Base-by-base conservation (phyloP, 1,284 basidiomycete genomes). In the Heterobasidion annosum region DNA sequence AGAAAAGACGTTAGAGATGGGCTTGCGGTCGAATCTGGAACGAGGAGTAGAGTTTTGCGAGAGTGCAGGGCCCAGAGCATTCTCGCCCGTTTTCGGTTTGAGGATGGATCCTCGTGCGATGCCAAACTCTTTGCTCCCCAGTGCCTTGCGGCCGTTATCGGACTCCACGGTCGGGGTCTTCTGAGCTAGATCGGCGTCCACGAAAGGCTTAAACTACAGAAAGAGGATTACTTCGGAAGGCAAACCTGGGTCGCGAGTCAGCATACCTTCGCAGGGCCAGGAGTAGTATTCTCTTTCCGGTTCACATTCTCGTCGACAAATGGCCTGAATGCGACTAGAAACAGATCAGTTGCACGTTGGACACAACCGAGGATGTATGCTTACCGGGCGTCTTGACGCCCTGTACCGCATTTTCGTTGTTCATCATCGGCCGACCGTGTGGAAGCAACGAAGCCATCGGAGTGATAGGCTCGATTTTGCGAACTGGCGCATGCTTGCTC, bases 401-500 rank as follows among this genome's bases (percentile, higher is more conserved):
- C 6, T 50, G 68, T 35, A 71, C 70, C 57, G 72, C 64, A 54
- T 68, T 64, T 67, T 73, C 70, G 46, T 70, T 54, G 6, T 52
- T 42, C 48, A 43, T 42, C 48, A 43, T 43, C 44, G 48, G 45
- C 8, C 62, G 61, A 13, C 56, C 52, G 42, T 61, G 62, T 3
- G 58, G 57, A 8, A 59, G 56, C n/a, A 65, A 70, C 69, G 47
- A 19, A 47, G 45, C 65, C 59, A 63, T 66, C 48, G 71, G 64
- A 53, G 67, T 66, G 6, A 78, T 64, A 1, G 72, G 68, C 33
- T 85, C 81, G 19, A 88, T 70, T 62, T 78, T 83, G 65, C 74
- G 79, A 35, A 87, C 71, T 34, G 85, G 83, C 1, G 83, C 84
- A 64, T 88, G 78, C 63, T 88, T 88, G 61, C 80, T 85, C 16